phyloP scores from a whole-genome alignment of 1,139 yeast genomes.

The Geotrichum klebahnii region DNA sequence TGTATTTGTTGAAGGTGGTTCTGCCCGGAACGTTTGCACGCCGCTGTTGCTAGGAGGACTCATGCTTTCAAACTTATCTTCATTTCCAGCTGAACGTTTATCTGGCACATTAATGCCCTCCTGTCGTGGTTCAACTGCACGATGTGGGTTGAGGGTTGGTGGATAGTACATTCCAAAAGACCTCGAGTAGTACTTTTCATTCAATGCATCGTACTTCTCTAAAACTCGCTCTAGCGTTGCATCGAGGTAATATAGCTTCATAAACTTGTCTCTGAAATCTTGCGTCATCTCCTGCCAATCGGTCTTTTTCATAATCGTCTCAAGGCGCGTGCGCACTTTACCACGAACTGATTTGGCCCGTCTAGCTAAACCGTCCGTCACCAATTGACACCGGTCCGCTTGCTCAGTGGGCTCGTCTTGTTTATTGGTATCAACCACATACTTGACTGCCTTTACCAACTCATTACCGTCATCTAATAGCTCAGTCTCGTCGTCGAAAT shows the following conservation, averaged over 20 bases:
- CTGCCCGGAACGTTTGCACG: neutral
- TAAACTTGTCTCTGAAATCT: slow-evolving; percentile 26
- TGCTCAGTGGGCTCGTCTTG: slow-evolving; percentile 1
- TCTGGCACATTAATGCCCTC: no score
- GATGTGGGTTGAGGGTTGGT: neutral
- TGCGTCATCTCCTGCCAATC: slow-evolving; percentile 7
- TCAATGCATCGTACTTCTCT: slow-evolving; percentile 26
- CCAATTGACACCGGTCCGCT: slow-evolving; percentile 16
- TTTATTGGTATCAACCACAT: slow-evolving; percentile 27
- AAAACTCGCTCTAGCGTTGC: slow-evolving; percentile 36
- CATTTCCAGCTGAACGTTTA: neutral
- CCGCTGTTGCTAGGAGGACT: neutral
- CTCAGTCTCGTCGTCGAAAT: slow-evolving; percentile 36
- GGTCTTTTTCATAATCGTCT: slow-evolving; percentile 26
- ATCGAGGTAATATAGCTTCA: slow-evolving; percentile 37
- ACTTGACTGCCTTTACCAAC: slow-evolving; percentile 34
- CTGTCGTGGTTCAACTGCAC: neutral
- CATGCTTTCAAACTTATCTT: neutral
- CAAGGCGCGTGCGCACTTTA: slow-evolving; percentile 32
- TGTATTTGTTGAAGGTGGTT: neutral
- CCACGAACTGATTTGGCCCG: slow-evolving; percentile 32
- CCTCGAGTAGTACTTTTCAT: slow-evolving; percentile 5
- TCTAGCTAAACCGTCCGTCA: slow-evolving; percentile 30
- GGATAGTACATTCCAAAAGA: slow-evolving; percentile 11
- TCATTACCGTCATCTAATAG: slow-evolving; percentile 32